Evolutionary conservation across 2,329 filamentous ascomycete species (phyloP), one percentile per base, ranked within the genome.

Genomic region (Aspergillus versicolor): DNA sequence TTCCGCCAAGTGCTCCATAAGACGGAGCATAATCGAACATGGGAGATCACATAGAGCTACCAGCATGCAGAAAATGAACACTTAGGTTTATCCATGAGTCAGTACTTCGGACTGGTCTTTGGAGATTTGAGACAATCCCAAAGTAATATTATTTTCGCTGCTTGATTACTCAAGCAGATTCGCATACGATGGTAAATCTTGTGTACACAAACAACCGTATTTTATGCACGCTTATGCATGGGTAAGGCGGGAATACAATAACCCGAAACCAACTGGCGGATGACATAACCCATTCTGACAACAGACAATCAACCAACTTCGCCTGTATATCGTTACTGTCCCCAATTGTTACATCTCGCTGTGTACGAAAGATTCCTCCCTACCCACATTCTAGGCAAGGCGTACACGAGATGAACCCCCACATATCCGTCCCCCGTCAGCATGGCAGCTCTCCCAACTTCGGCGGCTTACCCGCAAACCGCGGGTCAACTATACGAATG

Each of bases 341-440:
- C 32, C 22, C 17, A 15, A 45, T 19, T 47, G 42, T 41, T 53
- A 32, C 43, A 21, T n/a, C 27, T 40, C 12, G 19, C 15, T 50
- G 22, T 52, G 52, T 52, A 61, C 60, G 56, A 56, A 43, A 56
- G 21, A 24, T 27, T 34, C 41, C n/a, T 51, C 22, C 34, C 13
- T 38, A n/a, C 42, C 17, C 44, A 15, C 40, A 40, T 56, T 52
- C 48, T 49, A 52, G 47, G 19, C 37, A 38, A 43, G 58, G 42
- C n/a, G 32, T 22, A 30, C 40, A 52, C 57, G 67, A 62, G 59
- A 84, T 84, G 82, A 85, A 84, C 67, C 82, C 83, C 63, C 82
- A 83, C 66, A 86, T 86, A 64, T 81, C 82, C 17, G 77, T 84
- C 38, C 83, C 83, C 27, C 79, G 83, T 62, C 83, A 83, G 67